Conservation (phyloP, 2,329 filamentous ascomycete species). For the Epichloe brachyelytri region DNA sequence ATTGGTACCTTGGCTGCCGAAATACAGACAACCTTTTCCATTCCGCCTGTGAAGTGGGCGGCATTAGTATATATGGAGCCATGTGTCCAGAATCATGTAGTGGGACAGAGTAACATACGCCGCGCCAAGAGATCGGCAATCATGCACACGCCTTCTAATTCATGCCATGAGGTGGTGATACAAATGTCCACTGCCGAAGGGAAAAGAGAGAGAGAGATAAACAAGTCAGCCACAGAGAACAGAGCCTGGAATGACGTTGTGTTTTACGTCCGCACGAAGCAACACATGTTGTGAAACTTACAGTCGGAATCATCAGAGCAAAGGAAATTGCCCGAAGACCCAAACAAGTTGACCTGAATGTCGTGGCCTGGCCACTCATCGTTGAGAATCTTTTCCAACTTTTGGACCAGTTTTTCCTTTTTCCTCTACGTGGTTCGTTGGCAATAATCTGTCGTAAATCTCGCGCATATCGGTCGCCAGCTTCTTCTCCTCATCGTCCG, state of each 20-base stretch:
- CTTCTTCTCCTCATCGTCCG: slow-evolving; percentile 59
- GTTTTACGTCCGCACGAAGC: neutral
- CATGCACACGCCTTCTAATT: slow-evolving; percentile 79
- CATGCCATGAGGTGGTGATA: slow-evolving; percentile 83
- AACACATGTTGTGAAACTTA: slow-evolving; percentile 31
- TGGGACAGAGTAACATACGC: slow-evolving; percentile 43
- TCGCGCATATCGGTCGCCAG: slow-evolving; percentile 74
- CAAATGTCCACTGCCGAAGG: slow-evolving; percentile 72
- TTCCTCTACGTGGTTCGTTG: slow-evolving; percentile 64
- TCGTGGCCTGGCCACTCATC: slow-evolving; percentile 83
- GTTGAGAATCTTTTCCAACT: slow-evolving; percentile 79
- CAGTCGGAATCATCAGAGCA: slow-evolving; percentile 95
- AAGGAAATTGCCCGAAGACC: slow-evolving; percentile 90
- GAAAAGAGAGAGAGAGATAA: too few species aligned
- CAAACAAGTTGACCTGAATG: slow-evolving; percentile 87
- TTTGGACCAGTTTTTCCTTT: slow-evolving; percentile 69
- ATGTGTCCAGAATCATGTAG: neutral
- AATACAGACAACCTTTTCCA: slow-evolving; percentile 93
- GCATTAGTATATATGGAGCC: neutral
- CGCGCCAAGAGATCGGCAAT: slow-evolving; percentile 76
- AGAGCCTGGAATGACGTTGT: neutral
- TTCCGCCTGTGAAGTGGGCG: slow-evolving; percentile 54
- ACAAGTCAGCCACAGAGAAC: slow-evolving; percentile 5
- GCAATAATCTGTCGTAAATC: slow-evolving; percentile 74
- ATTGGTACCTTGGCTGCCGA: slow-evolving; percentile 94